phyloP scores from a whole-genome alignment of 306 rosid genomes.

The Mucuna pruriens region DNA sequence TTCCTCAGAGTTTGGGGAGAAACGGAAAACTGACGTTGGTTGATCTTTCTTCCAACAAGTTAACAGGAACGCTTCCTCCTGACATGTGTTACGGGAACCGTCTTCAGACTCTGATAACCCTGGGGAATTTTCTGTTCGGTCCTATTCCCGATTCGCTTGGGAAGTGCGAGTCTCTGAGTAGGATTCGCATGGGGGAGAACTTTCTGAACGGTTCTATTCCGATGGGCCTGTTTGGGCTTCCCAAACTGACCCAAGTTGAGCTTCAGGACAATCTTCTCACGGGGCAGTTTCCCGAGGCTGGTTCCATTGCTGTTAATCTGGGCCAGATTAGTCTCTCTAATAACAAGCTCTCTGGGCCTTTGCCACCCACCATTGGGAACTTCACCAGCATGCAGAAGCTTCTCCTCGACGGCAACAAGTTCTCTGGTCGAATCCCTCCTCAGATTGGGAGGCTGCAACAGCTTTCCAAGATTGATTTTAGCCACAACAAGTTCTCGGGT shows the following conservation, averaged over 20 bases:
- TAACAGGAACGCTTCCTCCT: conserved; percentile 81
- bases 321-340: conserved; percentile 89
- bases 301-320: conserved; percentile 54
- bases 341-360: conserved; percentile 73
- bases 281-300: conserved; percentile 69
- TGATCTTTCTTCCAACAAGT: conserved; percentile 85
- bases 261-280: conserved; percentile 77
- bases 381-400: conserved; percentile 93
- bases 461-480: conserved; percentile 84
- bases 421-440: conserved; percentile 79
- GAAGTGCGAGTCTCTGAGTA: conserved; percentile 63
- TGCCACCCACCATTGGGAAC: conserved; percentile 86
- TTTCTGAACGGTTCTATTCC: conserved; percentile 91
- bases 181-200: conserved; percentile 92
- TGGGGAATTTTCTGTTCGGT: conserved; percentile 78
- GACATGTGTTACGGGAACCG: conserved; percentile 72
- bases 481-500: conserved; percentile 77
- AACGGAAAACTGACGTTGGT: conserved; percentile 75
- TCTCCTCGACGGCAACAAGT: conserved; percentile 77
- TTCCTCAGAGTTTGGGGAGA: conserved; percentile 73
- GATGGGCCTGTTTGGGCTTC: conserved; percentile 75
- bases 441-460: conserved; percentile 85
- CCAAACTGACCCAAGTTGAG: conserved; percentile 78
- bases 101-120: conserved; percentile 80
- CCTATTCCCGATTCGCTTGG: conserved; percentile 92